Percentiles rank a stretch among this genome's conserved stretches.
Conservation (phyloP, 306 rosid genomes). For the Fagus sylvatica region DNA sequence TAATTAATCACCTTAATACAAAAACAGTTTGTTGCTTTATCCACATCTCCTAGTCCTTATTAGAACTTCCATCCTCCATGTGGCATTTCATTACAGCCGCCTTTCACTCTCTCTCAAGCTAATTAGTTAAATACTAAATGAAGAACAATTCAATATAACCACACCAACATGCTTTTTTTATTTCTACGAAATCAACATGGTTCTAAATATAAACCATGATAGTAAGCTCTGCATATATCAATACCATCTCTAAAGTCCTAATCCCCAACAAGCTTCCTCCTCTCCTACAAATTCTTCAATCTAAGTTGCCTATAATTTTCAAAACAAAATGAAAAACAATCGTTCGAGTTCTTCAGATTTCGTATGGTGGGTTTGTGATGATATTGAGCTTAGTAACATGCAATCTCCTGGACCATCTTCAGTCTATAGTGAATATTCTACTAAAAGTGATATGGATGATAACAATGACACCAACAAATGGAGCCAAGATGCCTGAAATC, state of each 20-base stretch:
- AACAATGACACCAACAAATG: background rate
- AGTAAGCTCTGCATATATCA: background rate
- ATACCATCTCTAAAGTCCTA: background rate
- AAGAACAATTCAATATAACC: background rate
- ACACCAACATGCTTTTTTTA: background rate
- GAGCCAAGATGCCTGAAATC: background rate
- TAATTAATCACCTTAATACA: no score
- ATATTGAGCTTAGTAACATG: background rate
- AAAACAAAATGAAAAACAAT: background rate
- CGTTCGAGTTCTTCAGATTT: background rate
- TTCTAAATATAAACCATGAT: background rate
- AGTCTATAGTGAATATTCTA: background rate
- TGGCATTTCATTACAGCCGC: background rate
- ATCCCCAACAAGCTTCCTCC: background rate
- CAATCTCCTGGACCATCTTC: slow-evolving; percentile 5
- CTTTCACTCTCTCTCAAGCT: background rate
- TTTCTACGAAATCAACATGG: background rate
- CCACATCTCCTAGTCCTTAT: no score
- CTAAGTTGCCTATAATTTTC: background rate
- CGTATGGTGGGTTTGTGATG: slow-evolving; percentile 1
- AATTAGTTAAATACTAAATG: background rate
- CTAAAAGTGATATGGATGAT: no score
- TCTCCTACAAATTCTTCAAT: background rate
- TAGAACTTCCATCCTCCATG: background rate
- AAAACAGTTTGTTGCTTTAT: no score